Percentiles rank a stretch among this genome's conserved stretches.
Evolutionary conservation across 2,329 filamentous ascomycete species (phyloP).

Genomic region (Microcera coccophila): DNA sequence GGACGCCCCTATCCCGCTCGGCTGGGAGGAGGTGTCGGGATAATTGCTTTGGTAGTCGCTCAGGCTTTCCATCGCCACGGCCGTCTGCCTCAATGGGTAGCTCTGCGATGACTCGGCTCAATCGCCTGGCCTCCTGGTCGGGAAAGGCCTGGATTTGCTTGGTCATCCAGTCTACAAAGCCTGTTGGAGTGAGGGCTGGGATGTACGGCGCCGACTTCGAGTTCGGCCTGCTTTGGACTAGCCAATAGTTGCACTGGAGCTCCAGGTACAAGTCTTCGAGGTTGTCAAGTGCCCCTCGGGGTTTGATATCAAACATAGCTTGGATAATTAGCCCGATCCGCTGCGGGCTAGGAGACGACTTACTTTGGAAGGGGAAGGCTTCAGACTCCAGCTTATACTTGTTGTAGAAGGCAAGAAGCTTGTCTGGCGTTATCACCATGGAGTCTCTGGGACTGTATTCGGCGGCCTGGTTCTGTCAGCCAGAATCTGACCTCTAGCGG

Average conservation of each 20-base stretch:
- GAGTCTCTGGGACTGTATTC: conserved; percentile 31
- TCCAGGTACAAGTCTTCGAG: conserved; percentile 50
- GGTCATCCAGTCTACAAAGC: conserved; percentile 69
- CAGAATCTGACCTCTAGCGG: background rate
- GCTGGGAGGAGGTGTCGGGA: conserved; percentile 68
- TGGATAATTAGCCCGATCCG: conserved; percentile 2
- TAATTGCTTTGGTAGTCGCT: conserved; percentile 75
- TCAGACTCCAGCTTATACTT: conserved; percentile 62
- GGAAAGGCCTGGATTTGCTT: conserved; percentile 72
- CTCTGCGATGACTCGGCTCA: conserved; percentile 63
- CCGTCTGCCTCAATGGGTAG: conserved; percentile 61
- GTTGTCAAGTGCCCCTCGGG: conserved; percentile 22
- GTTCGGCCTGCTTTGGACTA: conserved; percentile 53
- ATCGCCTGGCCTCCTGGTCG: conserved; percentile 66
- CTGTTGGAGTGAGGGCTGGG: conserved; percentile 62
- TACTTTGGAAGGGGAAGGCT: conserved; percentile 64
- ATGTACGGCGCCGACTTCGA: conserved; percentile 49
- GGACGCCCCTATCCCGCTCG: conserved; percentile 51
- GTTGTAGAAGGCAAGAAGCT: conserved; percentile 71
- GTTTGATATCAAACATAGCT: conserved; percentile 52
- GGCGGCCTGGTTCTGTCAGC: conserved; percentile 25
- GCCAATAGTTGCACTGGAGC: conserved; percentile 58
- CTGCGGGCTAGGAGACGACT: conserved; percentile 19
- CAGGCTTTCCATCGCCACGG: conserved; percentile 60
- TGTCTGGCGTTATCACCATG: conserved; percentile 69